phyloP scores from a whole-genome alignment of 2,329 filamentous ascomycete genomes.

The Mariannaea sp. region DNA sequence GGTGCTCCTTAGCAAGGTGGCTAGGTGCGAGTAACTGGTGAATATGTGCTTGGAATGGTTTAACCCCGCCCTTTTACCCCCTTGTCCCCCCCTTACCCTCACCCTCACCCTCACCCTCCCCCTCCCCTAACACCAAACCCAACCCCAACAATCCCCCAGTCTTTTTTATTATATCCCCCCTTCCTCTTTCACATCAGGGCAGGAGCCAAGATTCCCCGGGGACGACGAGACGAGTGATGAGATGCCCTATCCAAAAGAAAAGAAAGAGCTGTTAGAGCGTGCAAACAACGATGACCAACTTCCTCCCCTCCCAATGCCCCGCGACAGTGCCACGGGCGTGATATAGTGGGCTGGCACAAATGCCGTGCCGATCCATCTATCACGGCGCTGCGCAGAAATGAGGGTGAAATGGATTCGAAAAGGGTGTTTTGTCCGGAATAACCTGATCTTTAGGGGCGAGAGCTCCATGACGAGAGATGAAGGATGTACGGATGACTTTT shows the following conservation, averaged over 20 bases:
- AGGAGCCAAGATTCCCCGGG: constrained; percentile 38
- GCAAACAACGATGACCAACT: constrained; percentile 38
- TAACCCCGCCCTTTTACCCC: constrained; percentile 10
- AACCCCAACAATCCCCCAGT: no score
- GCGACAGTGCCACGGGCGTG: constrained; percentile 36
- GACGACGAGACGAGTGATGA: constrained; percentile 34
- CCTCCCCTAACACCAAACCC: no score
- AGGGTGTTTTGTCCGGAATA: constrained; percentile 8
- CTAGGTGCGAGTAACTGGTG: constrained; percentile 19
- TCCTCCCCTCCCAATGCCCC: constrained; percentile 16
- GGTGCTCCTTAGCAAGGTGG: constrained; percentile 32
- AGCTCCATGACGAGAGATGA: constrained; percentile 16
- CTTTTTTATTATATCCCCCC: constrained; percentile 33
- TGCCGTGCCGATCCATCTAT: constrained; percentile 10
- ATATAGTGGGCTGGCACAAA: constrained; percentile 20
- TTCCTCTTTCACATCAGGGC: constrained; percentile 35
- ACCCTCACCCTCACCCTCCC: no score
- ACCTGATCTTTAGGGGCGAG: constrained; percentile 13
- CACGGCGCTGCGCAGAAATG: constrained; percentile 6
- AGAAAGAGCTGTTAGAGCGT: constrained; percentile 39
- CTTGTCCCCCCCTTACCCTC: no score
- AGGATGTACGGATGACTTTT: constrained; percentile 5
- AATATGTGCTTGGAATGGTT: constrained; percentile 34
- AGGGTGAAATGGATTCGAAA: background rate
- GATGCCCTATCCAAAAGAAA: constrained; percentile 37